Evolutionary conservation across 352 stramenopile species (phyloP).

Genomic region (Blastocystis sp.): DNA sequence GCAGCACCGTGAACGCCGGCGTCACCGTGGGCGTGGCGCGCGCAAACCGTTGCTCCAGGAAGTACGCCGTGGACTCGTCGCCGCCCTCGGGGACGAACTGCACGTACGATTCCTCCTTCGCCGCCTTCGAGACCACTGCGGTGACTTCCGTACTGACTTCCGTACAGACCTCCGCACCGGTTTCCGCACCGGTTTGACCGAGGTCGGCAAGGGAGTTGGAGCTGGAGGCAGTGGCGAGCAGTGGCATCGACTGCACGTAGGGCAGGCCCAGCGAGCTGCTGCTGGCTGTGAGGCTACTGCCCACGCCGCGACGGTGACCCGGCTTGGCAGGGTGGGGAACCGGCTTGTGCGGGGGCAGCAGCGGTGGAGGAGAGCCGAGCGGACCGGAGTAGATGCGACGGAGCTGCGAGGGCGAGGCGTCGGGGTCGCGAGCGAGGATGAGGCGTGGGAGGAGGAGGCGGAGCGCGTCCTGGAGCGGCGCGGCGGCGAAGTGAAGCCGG

Average conservation of each 20-base stretch:
- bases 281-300: neutral
- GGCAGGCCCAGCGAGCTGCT: neutral
- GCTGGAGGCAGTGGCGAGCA: neutral
- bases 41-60: neutral
- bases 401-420: neutral
- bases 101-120: neutral
- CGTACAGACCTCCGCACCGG: neutral
- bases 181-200: neutral
- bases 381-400: neutral
- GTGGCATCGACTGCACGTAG: neutral
- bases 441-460: conserved; percentile 16
- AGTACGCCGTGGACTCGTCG: neutral
- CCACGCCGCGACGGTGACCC: neutral
- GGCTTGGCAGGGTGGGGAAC: neutral
- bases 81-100: neutral
- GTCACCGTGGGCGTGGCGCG: neutral
- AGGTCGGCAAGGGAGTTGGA: neutral
- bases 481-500: neutral
- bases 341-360: neutral
- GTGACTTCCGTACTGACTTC: neutral
- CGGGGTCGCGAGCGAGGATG: neutral
- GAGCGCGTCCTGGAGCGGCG: conserved; percentile 22
- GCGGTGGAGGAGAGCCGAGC: neutral
- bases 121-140: neutral
- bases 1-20: conserved; percentile 7